Evolutionary conservation across 495 filamentous ascomycete species (phyloP).

Genomic region (Podospora conica): DNA sequence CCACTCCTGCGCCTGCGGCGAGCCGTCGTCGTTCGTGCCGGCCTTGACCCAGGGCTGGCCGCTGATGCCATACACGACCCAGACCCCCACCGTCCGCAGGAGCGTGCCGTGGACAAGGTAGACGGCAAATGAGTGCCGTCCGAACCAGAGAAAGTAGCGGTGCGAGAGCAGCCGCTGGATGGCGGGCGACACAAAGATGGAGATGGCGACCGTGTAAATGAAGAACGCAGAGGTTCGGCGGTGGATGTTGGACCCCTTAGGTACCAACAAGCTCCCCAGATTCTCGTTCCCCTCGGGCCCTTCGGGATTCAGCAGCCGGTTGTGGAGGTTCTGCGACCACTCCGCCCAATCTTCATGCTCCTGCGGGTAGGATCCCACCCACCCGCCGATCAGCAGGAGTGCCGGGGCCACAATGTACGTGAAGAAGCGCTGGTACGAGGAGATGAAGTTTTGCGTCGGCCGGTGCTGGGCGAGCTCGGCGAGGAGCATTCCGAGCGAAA

Average conservation of each 20-base stretch:
- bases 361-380: constrained; percentile 55
- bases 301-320: constrained; percentile 13
- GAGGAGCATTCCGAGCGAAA: constrained; percentile 56
- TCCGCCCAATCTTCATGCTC: constrained; percentile 49
- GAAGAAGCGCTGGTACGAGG: constrained; percentile 41
- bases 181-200: constrained; percentile 50
- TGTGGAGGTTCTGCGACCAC: constrained; percentile 51
- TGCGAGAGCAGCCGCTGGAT: constrained; percentile 51
- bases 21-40: constrained; percentile 27
- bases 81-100: constrained; percentile 53
- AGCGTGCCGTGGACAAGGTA: constrained; percentile 62
- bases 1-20: constrained; percentile 21
- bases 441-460: constrained; percentile 46
- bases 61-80: constrained; percentile 57
- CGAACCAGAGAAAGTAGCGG: constrained; percentile 55
- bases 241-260: constrained; percentile 44
- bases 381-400: constrained; percentile 45
- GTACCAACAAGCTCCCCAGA: constrained; percentile 49
- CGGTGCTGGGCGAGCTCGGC: constrained; percentile 53
- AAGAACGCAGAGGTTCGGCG: constrained; percentile 49
- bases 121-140: constrained; percentile 61
- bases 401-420: constrained; percentile 39
- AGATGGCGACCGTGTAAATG: constrained; percentile 47
- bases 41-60: constrained; percentile 40
- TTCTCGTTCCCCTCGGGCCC: constrained; percentile 17